Evolutionary conservation across 345 rosid species (phyloP).

Genomic region (Litchi chinensis): DNA sequence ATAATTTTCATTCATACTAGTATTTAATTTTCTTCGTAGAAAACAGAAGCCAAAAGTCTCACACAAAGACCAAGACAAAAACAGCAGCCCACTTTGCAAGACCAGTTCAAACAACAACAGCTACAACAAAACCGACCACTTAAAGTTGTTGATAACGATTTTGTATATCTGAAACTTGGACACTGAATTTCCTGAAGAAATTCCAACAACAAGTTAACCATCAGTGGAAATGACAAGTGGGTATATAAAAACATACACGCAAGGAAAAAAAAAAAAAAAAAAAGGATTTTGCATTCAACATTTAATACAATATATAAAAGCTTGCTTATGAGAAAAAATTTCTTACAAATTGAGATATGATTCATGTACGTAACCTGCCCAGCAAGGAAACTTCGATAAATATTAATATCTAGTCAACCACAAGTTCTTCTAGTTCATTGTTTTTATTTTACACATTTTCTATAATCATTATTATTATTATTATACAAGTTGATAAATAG

Average conservation of each 20-base stretch:
- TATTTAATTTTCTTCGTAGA: neutral
- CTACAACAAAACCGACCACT: neutral
- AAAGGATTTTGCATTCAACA: neutral
- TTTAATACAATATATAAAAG: neutral
- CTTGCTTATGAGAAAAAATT: neutral
- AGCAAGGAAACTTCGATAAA: neutral
- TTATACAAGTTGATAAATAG: too few species aligned
- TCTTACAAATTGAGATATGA: neutral
- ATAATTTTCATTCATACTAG: too few species aligned
- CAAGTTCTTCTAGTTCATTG: neutral
- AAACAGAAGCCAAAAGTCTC: conserved; percentile 2
- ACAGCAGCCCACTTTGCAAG: neutral
- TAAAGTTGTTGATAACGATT: neutral
- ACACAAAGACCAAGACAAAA: conserved; percentile 8
- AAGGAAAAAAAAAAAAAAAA: neutral
- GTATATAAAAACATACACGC: conserved; percentile 4
- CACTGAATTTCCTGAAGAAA: neutral
- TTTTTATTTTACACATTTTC: neutral
- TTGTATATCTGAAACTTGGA: neutral
- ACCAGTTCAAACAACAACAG: conserved; percentile 3
- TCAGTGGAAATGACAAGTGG: neutral
- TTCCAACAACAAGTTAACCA: neutral
- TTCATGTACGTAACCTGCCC: conserved; percentile 4
- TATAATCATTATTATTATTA: too few species aligned
- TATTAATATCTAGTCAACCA: conserved; percentile 11